Conservation (phyloP, 768 basidiomycete genomes). For the Lactarius tabidus region DNA sequence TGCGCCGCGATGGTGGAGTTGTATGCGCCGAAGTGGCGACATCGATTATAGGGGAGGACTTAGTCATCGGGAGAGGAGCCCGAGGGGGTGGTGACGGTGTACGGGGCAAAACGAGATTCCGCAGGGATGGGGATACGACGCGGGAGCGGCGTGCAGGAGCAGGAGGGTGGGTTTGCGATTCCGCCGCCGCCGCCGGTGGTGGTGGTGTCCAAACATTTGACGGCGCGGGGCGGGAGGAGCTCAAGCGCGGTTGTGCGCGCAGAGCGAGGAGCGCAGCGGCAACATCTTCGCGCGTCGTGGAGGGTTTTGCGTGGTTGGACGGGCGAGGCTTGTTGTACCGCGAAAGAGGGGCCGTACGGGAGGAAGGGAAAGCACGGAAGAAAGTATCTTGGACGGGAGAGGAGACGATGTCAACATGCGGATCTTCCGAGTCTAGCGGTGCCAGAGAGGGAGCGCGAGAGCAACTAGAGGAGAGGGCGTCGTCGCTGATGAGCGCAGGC, state of each 20-base stretch:
- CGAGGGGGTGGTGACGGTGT: slow-evolving; percentile 19
- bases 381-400: slow-evolving; percentile 20
- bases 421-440: slow-evolving; percentile 19
- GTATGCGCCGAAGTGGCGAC: neutral
- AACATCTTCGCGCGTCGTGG: slow-evolving; percentile 20
- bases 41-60: slow-evolving; percentile 13
- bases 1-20: slow-evolving; percentile 3
- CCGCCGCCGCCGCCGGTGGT: neutral
- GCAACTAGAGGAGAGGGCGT: slow-evolving; percentile 18
- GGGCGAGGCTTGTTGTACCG: neutral
- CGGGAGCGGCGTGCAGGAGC: slow-evolving; percentile 9
- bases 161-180: neutral
- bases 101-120: slow-evolving; percentile 15
- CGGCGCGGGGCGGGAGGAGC: neutral
- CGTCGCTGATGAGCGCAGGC: slow-evolving; percentile 25
- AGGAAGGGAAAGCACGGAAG: slow-evolving; percentile 6
- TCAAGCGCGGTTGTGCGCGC: slow-evolving; percentile 21
- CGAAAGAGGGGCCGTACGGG: slow-evolving; percentile 7
- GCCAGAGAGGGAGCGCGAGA: slow-evolving; percentile 23
- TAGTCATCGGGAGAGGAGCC: neutral
- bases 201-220: neutral
- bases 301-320: neutral
- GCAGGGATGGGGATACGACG: slow-evolving; percentile 16
- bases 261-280: slow-evolving; percentile 23
- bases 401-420: slow-evolving; percentile 23